These are phyloP conservation scores for Ceratocystis harringtonii DNA, from an alignment of 2,329 filamentous ascomycete genomes.

Conservation along the genomic window DNA sequence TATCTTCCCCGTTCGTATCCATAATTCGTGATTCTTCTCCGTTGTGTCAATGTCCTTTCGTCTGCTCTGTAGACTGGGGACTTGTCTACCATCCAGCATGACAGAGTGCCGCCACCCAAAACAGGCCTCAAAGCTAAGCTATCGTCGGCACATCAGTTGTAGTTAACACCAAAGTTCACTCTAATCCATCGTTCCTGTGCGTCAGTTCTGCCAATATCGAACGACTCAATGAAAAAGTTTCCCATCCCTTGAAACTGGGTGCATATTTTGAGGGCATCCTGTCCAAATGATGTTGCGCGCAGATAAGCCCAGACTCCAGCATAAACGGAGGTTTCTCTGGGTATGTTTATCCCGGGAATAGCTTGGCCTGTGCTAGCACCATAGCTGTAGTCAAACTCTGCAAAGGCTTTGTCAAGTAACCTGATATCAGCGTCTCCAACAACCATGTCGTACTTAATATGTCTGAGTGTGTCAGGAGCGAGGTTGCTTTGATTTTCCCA, in stretches of 20 bases:
- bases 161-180: background rate
- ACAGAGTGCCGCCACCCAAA: too few species aligned
- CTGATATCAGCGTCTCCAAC: background rate
- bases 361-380: background rate
- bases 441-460: background rate
- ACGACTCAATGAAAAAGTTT: background rate
- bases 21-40: too few species aligned
- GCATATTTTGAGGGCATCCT: background rate
- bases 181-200: background rate
- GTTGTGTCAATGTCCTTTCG: too few species aligned
- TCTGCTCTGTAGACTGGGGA: too few species aligned
- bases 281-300: background rate
- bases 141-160: background rate
- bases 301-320: background rate
- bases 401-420: background rate
- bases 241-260: background rate
- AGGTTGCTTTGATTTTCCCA: background rate
- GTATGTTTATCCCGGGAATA: background rate
- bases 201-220: background rate
- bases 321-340: background rate
- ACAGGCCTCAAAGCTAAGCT: too few species aligned
- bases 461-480: background rate
- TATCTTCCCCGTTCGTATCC: too few species aligned
- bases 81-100: too few species aligned
- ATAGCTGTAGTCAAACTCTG: background rate